Evolutionary conservation across 495 filamentous ascomycete species (phyloP), one percentile per base, ranked within the genome.

Genomic region (Baudoinia panamericana): DNA sequence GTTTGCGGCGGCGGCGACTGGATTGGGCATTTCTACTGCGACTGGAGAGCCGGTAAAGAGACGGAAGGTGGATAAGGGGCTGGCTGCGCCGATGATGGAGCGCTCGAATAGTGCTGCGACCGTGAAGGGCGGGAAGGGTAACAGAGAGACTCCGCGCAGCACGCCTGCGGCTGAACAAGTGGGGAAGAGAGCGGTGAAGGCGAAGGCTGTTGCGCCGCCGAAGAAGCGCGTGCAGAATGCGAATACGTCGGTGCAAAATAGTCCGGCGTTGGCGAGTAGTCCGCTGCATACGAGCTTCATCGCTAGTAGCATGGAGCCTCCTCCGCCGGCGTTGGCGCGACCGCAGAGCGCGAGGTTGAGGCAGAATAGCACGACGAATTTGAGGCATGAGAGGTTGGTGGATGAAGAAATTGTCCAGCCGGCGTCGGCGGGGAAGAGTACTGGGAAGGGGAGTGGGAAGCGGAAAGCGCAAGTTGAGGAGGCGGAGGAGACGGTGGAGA

Each of bases 41-140:
- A 54, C 50, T 36, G 52, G 46, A 7, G 48, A 54, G 22, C 39
- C 58, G 23, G 60, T 59, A 12, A 94, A 93, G 59, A 69, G 82
- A 45, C 76, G 83, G 30, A 92, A 81, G 60, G 74, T 80, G n/a
- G 84, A 90, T 30, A 78, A 82, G 38, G 53, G 65, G 47, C 11
- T 64, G 60, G 67, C 69, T 12, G 58, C 70, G 23, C 64, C 74
- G 11, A 38, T 19, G 10, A 49, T 52, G 40, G 49, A 47, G 30
- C 39, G 43, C 2, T 19, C 27, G 15, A 13, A 16, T 2, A 47
- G 43, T 18, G 30, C n/a, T 11, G 29, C 22, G 5, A 30, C 30
- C 4, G 20, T 7, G 9, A 46, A 47, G 26, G 43, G 38, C 20
- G 41, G 47, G 2, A 52, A 52, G 26, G 30, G 35, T 15, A n/a